Base-by-base conservation (phyloP, 176 grass and related monocot genomes). In the Hyparrhenia diplandra region DNA sequence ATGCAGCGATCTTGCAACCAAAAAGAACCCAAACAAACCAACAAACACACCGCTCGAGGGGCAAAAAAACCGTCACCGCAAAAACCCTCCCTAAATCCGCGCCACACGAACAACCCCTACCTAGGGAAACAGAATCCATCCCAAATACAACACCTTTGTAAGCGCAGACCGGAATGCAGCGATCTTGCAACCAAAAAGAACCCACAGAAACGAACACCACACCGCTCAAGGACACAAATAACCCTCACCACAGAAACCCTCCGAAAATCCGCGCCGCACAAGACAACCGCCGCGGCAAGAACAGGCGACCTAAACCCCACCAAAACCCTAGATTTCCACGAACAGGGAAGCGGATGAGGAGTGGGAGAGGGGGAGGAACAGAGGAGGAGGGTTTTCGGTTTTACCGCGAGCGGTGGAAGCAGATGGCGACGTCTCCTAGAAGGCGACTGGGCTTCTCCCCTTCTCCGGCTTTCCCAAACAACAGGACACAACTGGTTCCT, bases 301-400 rank as follows among this genome's bases (percentile, higher is more conserved):
- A 36, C 37, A 25, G 29, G 10, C 14, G 14, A 23, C 25, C 52
- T 11, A 81, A 64, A 70, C 82, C 43, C 3, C 23, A 10, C 74
- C 23, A 57, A 37, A 89, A 81, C 82, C 82, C 78, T 89, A 89
- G 82, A 82, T 85, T 85, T 54, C 24, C 7, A 30, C 9, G 13
- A 13, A 51, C 14, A 39, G 58, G 13, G 58, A 69, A 58, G 12
- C 3, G 47, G 28, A 13, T 8, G 80, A 18, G 5, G n/a, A n/a
- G n/a, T 9, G 52, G 3, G 2, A 7, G 49, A 57, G 6, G 5
- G 49, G 23, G 16, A 3, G 10, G 45, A 47, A 47, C 45, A 12
- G 31, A 1, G 4, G 54, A 35, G 64, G 54, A 34, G 51, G n/a
- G n/a, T n/a, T n/a, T n/a, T n/a, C n/a, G n/a, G n/a, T n/a, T n/a